Percentiles rank a stretch among this genome's conserved stretches.
Evolutionary conservation across 805 yeast species (phyloP).

Genomic region (Candida sonorensis): DNA sequence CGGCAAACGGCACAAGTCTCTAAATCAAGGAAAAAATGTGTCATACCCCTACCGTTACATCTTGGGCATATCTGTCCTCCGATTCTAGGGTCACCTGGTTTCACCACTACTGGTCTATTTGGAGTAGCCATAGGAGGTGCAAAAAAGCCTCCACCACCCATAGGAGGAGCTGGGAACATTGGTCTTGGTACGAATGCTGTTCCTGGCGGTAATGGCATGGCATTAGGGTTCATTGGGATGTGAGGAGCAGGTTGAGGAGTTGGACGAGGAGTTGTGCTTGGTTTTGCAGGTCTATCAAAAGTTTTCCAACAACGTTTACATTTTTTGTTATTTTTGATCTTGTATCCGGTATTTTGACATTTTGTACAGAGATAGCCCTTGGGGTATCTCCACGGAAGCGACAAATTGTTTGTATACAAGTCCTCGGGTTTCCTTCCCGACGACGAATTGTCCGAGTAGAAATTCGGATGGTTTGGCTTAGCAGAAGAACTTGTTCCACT

Average conservation of each 20-base stretch:
- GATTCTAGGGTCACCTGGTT: conserved; percentile 71
- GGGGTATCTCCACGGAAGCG: conserved; percentile 65
- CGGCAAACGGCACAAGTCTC: conserved; percentile 58
- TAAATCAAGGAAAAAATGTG: conserved; percentile 49
- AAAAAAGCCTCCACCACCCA: no score
- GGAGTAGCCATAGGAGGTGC: conserved; percentile 9
- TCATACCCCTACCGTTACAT: conserved; percentile 61
- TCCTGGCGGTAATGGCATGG: conserved; percentile 22
- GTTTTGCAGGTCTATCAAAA: conserved; percentile 33
- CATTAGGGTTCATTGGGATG: conserved; percentile 19
- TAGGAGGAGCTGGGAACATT: conserved; percentile 6
- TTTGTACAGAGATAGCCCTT: conserved; percentile 51
- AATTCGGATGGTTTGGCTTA: conserved; percentile 10
- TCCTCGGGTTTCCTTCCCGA: conserved; percentile 14
- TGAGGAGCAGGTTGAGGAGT: conserved; percentile 10
- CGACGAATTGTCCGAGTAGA: conserved; percentile 3
- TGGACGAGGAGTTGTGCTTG: conserved; percentile 7
- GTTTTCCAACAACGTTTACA: conserved; percentile 67
- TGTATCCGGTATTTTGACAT: conserved; percentile 70
- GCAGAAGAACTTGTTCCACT: no score
- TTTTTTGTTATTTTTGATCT: conserved; percentile 49
- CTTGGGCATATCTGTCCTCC: conserved; percentile 73
- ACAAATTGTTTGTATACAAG: conserved; percentile 40
- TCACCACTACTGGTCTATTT: conserved; percentile 37
- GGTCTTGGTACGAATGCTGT: conserved; percentile 5